These are phyloP conservation scores for Xylaria sp. DNA, from an alignment of 2,329 filamentous ascomycete species.

Conservation along the genomic window DNA sequence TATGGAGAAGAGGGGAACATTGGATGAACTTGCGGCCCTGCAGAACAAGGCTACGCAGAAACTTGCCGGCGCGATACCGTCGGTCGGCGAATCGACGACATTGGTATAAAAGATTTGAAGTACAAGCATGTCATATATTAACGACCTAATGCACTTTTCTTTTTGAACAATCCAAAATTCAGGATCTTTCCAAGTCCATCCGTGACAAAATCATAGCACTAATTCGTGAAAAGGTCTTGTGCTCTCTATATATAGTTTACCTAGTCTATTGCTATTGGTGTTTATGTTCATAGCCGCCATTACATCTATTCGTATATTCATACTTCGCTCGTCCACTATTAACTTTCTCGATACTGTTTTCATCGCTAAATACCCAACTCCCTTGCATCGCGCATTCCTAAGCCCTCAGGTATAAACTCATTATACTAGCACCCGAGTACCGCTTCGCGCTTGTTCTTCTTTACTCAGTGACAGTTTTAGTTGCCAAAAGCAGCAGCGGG, in stretches of 20 bases:
- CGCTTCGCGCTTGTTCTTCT: not conserved
- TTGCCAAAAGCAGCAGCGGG: conserved; percentile 66
- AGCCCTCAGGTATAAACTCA: not conserved
- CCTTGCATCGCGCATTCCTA: not conserved
- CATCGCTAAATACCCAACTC: not conserved
- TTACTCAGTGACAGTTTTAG: conserved; percentile 22
- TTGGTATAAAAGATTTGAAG: conserved; percentile 26
- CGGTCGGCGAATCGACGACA: conserved; percentile 20
- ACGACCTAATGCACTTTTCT: conserved; percentile 4
- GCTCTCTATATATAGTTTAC: not conserved
- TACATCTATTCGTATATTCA: not conserved
- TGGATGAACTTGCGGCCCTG: conserved; percentile 51
- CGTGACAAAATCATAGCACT: not conserved
- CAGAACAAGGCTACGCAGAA: conserved; percentile 47
- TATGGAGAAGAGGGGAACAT: conserved; percentile 56
- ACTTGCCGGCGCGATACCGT: conserved; percentile 33
- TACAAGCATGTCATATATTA: conserved; percentile 16
- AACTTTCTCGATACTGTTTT: not conserved
- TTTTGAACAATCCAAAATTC: not conserved
- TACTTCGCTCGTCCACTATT: not conserved
- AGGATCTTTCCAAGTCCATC: not conserved
- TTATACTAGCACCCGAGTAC: no score
- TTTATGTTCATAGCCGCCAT: not conserved
- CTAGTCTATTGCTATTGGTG: conserved; percentile 9
- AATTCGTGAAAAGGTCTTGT: not conserved